Evolutionary conservation across 2,329 filamentous ascomycete species (phyloP).

Genomic region (Fusarium nisikadoi): DNA sequence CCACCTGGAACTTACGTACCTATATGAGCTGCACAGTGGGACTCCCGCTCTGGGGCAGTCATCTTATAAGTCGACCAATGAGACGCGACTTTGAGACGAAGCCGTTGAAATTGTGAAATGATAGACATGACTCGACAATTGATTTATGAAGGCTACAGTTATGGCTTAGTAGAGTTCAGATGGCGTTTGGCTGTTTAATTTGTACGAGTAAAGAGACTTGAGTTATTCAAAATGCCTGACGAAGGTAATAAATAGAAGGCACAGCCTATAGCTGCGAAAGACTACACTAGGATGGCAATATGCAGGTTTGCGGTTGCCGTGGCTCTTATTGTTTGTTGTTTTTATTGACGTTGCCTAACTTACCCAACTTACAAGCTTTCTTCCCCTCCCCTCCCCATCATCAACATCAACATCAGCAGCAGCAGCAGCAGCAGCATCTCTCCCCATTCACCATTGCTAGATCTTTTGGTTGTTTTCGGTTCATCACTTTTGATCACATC

Average conservation of each 20-base stretch:
- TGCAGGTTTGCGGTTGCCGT: conserved; percentile 30
- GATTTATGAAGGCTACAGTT: neutral
- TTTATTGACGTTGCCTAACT: conserved; percentile 17
- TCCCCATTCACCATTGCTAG: conserved; percentile 24
- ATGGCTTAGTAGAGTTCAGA: neutral
- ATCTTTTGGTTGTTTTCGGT: conserved; percentile 27
- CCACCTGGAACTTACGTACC: neutral
- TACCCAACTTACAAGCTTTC: neutral
- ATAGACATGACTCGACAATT: neutral
- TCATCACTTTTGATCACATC: conserved; percentile 27
- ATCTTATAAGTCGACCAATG: conserved; percentile 14
- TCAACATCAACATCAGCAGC: conserved; percentile 5
- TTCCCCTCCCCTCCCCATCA: conserved; percentile 9
- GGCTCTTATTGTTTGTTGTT: conserved; percentile 35
- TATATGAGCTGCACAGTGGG: conserved; percentile 26
- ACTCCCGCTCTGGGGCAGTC: conserved; percentile 27
- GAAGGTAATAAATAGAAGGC: neutral
- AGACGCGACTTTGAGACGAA: neutral
- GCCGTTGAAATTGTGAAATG: conserved; percentile 6
- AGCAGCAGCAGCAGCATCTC: conserved; percentile 10
- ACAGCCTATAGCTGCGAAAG: neutral
- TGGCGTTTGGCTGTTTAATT: neutral
- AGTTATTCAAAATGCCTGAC: neutral
- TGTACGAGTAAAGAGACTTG: neutral
- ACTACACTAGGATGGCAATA: neutral